Conservation (phyloP, 148 eudicot species). For the Agrostemma githago region DNA sequence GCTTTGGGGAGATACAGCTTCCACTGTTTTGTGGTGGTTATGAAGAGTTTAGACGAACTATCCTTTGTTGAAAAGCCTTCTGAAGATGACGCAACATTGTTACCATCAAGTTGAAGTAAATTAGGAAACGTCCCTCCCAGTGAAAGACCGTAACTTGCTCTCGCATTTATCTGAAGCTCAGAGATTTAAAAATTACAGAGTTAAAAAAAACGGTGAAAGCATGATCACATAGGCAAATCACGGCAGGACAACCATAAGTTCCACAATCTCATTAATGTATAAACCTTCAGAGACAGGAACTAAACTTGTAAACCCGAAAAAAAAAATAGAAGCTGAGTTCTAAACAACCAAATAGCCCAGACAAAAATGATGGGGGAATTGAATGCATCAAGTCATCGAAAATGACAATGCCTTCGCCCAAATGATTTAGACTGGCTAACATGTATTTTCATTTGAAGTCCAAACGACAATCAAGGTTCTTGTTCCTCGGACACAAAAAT, state of each 20-base stretch:
- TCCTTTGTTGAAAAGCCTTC: conserved; percentile 23
- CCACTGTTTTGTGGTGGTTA: conserved; percentile 53
- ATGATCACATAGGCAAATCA: conserved; percentile 1
- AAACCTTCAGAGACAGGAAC: conserved; percentile 9
- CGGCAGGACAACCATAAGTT: not conserved
- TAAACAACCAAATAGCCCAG: not conserved
- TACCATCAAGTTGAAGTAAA: conserved; percentile 47
- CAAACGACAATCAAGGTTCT: not conserved
- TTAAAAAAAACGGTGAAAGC: not conserved
- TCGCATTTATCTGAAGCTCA: conserved; percentile 63
- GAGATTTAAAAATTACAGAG: not conserved
- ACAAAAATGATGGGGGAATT: not conserved
- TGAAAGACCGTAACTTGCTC: conserved; percentile 81
- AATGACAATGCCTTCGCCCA: not conserved
- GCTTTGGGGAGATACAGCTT: conserved; percentile 71
- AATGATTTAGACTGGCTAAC: not conserved
- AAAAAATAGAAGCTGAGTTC: not conserved
- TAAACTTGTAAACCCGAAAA: not conserved
- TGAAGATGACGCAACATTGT: conserved; percentile 30
- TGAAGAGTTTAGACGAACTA: conserved; percentile 16
- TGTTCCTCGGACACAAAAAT: not conserved
- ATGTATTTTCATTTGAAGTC: not conserved
- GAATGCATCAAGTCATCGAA: not conserved
- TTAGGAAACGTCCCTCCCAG: conserved; percentile 78
- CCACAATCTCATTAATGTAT: not conserved